Percentiles rank a stretch among this genome's conserved stretches.
Conservation (phyloP, 2,329 filamentous ascomycete genomes). For the Exophiala sp. region DNA sequence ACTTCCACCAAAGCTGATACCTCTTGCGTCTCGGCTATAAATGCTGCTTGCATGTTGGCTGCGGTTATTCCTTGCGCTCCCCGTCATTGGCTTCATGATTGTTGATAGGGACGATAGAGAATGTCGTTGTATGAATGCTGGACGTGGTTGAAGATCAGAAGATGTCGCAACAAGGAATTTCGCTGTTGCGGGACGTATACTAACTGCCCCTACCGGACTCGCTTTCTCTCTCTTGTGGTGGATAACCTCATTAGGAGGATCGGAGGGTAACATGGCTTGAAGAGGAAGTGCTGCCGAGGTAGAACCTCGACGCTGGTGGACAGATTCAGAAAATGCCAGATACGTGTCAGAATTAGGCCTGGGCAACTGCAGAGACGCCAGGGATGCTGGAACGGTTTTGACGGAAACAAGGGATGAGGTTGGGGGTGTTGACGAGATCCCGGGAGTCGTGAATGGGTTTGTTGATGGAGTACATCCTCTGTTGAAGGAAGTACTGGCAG, state of each 20-base stretch:
- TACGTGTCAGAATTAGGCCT: neutral
- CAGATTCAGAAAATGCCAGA: neutral
- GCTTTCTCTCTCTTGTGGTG: neutral
- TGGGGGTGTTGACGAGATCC: conserved; percentile 11
- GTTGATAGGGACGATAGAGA: conserved; percentile 19
- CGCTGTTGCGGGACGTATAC: conserved; percentile 2
- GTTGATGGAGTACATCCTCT: conserved; percentile 12
- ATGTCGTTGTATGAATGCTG: neutral
- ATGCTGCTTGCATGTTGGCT: conserved; percentile 20
- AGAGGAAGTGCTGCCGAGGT: conserved; percentile 14
- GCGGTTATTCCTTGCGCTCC: neutral
- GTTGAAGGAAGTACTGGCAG: conserved; percentile 6
- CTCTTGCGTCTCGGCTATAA: conserved; percentile 24
- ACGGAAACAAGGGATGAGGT: conserved; percentile 14
- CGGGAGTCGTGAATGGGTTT: conserved; percentile 16
- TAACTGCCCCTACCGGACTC: neutral
- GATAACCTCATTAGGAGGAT: neutral
- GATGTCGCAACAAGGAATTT: conserved; percentile 7
- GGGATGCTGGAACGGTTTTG: conserved; percentile 1
- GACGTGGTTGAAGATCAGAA: conserved; percentile 4
- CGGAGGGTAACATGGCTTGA: neutral
- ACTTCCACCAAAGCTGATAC: conserved; percentile 14
- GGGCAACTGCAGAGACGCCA: conserved; percentile 9
- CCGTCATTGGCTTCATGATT: conserved; percentile 16
- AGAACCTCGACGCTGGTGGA: conserved; percentile 10